Percentiles rank a stretch among this genome's conserved stretches.
Conservation (phyloP, 2,329 filamentous ascomycete genomes). For the Sporothrix brunneoviolacea region DNA sequence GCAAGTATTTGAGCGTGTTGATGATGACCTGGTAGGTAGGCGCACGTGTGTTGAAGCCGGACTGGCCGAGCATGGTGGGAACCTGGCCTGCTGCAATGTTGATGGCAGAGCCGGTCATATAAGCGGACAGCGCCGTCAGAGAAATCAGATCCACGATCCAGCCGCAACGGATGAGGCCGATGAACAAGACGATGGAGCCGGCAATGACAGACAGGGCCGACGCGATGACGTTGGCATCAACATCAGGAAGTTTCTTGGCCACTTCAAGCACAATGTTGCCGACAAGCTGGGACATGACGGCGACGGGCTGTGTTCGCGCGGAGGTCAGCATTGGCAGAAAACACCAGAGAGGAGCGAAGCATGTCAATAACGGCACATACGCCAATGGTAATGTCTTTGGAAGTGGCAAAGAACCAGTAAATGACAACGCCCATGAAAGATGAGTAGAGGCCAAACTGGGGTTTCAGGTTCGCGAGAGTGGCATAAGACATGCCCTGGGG, state of each 20-base stretch:
- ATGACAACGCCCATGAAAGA: slow-evolving; percentile 93
- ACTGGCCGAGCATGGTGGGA: slow-evolving; percentile 72
- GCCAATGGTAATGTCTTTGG: slow-evolving; percentile 96
- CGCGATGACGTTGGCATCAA: slow-evolving; percentile 62
- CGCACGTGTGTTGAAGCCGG: slow-evolving; percentile 54
- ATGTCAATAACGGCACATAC: slow-evolving; percentile 50
- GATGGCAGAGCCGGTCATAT: slow-evolving; percentile 94
- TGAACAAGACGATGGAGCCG: slow-evolving; percentile 67
- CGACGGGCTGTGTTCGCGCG: slow-evolving; percentile 57
- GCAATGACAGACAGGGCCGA: slow-evolving; percentile 71
- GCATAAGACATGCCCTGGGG: slow-evolving; percentile 97
- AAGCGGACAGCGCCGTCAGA: slow-evolving; percentile 81
- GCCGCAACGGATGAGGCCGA: slow-evolving; percentile 74
- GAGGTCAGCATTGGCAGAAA: no score
- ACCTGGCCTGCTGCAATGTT: slow-evolving; percentile 83
- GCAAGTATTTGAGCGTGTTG: slow-evolving; percentile 69
- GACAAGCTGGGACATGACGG: slow-evolving; percentile 87
- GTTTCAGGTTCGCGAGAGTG: slow-evolving; percentile 67
- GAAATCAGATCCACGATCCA: slow-evolving; percentile 94
- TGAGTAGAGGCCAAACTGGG: slow-evolving; percentile 83
- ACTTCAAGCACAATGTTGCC: slow-evolving; percentile 72
- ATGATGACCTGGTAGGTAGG: slow-evolving; percentile 78
- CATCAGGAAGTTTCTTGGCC: slow-evolving; percentile 45
- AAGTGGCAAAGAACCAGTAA: slow-evolving; percentile 98
- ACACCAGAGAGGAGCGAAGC: no score